phyloP scores from a whole-genome alignment of 192 early-diverging fungal species.

The Mortierella claussenii region DNA sequence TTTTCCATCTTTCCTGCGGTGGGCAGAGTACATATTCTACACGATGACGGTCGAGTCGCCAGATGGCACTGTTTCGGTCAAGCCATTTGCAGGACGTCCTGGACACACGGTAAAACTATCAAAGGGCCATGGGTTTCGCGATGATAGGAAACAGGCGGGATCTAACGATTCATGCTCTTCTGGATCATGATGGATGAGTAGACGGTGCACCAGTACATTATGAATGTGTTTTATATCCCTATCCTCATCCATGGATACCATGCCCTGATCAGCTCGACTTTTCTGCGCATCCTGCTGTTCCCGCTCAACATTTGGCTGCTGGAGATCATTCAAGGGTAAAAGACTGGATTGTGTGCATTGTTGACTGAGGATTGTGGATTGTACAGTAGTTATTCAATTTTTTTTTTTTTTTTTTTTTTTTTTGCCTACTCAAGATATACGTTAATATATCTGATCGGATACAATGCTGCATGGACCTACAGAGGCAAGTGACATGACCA shows the following conservation, averaged over 20 bases:
- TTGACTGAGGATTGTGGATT: background rate
- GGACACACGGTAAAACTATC: slow-evolving; percentile 36
- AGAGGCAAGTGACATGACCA: slow-evolving; percentile 9
- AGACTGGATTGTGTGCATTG: background rate
- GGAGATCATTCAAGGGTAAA: slow-evolving; percentile 49
- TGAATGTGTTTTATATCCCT: slow-evolving; percentile 52
- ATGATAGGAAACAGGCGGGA: too few species aligned
- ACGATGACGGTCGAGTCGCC: slow-evolving; percentile 45
- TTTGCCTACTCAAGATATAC: slow-evolving; percentile 22
- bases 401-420: too few species aligned
- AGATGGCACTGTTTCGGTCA: slow-evolving; percentile 40
- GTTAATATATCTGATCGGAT: slow-evolving; percentile 43
- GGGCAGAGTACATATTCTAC: slow-evolving; percentile 40
- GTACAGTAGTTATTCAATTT: too few species aligned
- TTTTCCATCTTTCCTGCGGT: too few species aligned
- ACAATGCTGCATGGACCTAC: slow-evolving; percentile 51
- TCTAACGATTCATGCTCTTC: too few species aligned
- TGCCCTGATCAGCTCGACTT: slow-evolving; percentile 28
- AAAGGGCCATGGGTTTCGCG: too few species aligned
- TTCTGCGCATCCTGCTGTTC: slow-evolving; percentile 34
- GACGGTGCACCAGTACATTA: slow-evolving; percentile 49
- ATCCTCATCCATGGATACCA: slow-evolving; percentile 46
- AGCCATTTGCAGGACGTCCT: slow-evolving; percentile 46
- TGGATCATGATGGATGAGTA: too few species aligned
- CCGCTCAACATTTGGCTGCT: slow-evolving; percentile 50